phyloP scores from a whole-genome alignment of 2,329 filamentous ascomycete genomes.

The Talaromyces sp. region DNA sequence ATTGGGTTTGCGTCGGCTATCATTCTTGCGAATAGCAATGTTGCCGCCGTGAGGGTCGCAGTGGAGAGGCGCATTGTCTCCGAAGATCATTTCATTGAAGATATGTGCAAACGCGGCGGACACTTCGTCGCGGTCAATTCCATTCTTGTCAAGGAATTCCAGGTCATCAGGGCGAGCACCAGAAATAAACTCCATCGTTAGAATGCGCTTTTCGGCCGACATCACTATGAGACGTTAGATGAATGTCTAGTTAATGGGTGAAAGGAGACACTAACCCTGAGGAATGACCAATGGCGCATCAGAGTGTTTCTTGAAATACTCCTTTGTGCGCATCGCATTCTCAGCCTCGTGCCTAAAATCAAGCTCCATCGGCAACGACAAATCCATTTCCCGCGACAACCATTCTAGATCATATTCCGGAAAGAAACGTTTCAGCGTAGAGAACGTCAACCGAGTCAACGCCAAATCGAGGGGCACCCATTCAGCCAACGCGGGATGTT shows the following conservation, averaged over 20 bases:
- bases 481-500: constrained; percentile 84
- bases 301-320: constrained; percentile 74
- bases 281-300: constrained; percentile 84
- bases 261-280: constrained; percentile 46
- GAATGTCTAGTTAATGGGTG: too few species aligned
- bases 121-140: constrained; percentile 92
- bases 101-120: constrained; percentile 85
- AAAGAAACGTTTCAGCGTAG: constrained; percentile 86
- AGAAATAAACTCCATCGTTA: constrained; percentile 93
- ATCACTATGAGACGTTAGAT: constrained; percentile 55
- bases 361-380: constrained; percentile 84
- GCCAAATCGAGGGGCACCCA: constrained; percentile 87
- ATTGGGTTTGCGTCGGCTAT: constrained; percentile 63
- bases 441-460: constrained; percentile 85
- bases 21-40: constrained; percentile 82
- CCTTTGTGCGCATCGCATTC: constrained; percentile 76
- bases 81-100: constrained; percentile 99
- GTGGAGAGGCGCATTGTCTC: constrained; percentile 80
- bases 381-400: constrained; percentile 90
- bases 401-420: constrained; percentile 97
- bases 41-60: constrained; percentile 98
- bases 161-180: constrained; percentile 87
- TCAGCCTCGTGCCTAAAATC: constrained; percentile 83
- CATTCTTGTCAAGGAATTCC: constrained; percentile 76
- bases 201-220: constrained; percentile 82